Evolutionary conservation across 2,329 filamentous ascomycete species (phyloP).

Genomic region (Arthrobotrys iridis): DNA sequence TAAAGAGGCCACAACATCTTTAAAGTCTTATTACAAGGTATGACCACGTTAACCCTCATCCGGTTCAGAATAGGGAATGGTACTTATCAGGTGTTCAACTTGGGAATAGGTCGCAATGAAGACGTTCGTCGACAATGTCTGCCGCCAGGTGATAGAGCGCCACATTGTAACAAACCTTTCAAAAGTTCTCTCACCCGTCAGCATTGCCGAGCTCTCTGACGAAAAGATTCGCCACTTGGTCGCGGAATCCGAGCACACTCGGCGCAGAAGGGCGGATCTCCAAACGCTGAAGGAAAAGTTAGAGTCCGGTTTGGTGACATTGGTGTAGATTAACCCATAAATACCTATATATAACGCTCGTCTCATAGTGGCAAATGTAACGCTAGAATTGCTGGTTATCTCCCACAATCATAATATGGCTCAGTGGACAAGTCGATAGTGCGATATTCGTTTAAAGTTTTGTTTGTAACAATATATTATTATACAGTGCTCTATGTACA

Average conservation of each 20-base stretch:
- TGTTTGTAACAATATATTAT: neutral
- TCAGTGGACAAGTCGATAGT: too few relatives aligned
- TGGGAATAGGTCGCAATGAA: conserved; percentile 59
- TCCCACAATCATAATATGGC: too few relatives aligned
- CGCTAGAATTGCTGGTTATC: too few relatives aligned
- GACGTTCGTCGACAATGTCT: conserved; percentile 60
- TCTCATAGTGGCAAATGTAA: too few relatives aligned
- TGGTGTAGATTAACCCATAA: too few relatives aligned
- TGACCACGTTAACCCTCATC: neutral
- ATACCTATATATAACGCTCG: too few relatives aligned
- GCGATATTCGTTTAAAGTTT: too few relatives aligned
- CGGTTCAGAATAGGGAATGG: neutral
- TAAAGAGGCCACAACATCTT: conserved; percentile 59
- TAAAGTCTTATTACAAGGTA: conserved; percentile 60
- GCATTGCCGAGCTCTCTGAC: conserved; percentile 56
- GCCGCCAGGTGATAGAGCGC: conserved; percentile 60
- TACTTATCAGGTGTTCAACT: neutral
- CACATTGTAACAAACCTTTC: conserved; percentile 59
- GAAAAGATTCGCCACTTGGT: conserved; percentile 57
- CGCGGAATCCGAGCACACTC: conserved; percentile 56
- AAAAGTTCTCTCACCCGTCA: conserved; percentile 59
- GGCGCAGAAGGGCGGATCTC: neutral
- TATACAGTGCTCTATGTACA: neutral
- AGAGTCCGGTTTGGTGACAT: neutral
- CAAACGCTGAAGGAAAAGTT: neutral